Evolutionary conservation across 2,329 filamentous ascomycete genomes (phyloP).

Genomic region (Daldinia eschscholtzii): DNA sequence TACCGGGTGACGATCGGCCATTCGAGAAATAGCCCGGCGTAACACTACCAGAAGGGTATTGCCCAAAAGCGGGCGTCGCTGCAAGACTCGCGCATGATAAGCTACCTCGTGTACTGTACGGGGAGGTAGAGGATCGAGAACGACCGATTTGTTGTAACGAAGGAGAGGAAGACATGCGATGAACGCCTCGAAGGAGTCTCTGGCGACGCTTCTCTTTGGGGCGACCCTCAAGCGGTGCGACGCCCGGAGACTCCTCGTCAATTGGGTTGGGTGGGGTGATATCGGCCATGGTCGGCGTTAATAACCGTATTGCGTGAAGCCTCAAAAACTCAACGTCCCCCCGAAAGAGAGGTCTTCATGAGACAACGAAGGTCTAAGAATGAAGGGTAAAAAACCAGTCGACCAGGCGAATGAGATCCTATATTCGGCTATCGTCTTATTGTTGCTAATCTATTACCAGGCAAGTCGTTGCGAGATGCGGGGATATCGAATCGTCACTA

Average conservation of each 20-base stretch:
- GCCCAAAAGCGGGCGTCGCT: slow-evolving; percentile 57
- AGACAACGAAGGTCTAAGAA: slow-evolving; percentile 11
- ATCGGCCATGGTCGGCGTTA: slow-evolving; percentile 28
- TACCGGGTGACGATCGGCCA: slow-evolving; percentile 56
- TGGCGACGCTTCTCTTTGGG: slow-evolving; percentile 76
- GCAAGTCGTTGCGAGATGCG: slow-evolving; percentile 32
- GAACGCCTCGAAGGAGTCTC: slow-evolving; percentile 78
- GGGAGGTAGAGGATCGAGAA: slow-evolving; percentile 75
- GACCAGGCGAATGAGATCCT: slow-evolving; percentile 6
- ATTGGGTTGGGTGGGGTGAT: slow-evolving; percentile 39
- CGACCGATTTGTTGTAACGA: slow-evolving; percentile 75
- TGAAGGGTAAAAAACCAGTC: slow-evolving; percentile 27
- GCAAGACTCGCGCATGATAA: slow-evolving; percentile 69
- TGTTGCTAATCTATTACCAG: slow-evolving; percentile 23
- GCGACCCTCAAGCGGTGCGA: slow-evolving; percentile 49
- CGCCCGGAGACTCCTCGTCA: slow-evolving; percentile 39
- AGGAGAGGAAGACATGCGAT: slow-evolving; percentile 85
- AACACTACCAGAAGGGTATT: slow-evolving; percentile 52
- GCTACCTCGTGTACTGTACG: slow-evolving; percentile 68
- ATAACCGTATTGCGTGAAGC: not conserved
- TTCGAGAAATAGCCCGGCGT: slow-evolving; percentile 52
- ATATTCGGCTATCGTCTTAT: slow-evolving; percentile 10
- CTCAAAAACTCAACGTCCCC: slow-evolving; percentile 3
- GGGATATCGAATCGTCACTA: slow-evolving; percentile 28
- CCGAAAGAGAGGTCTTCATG: not conserved